Conservation (phyloP, 805 yeast genomes). For the Suhomyces vadensis region DNA sequence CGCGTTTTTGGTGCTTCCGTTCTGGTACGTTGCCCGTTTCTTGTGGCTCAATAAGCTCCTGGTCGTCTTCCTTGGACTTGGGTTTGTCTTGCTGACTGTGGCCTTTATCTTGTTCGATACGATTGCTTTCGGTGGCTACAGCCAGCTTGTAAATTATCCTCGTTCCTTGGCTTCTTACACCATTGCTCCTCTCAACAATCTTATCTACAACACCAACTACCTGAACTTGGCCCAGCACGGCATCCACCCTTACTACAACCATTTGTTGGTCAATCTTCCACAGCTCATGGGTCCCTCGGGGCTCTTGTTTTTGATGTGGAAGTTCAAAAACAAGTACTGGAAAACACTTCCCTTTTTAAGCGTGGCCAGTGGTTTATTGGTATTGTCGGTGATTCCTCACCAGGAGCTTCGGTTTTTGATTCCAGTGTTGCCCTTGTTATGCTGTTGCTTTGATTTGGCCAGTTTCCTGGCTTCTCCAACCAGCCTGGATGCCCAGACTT, state of each 20-base stretch:
- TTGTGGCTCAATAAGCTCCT: conserved; percentile 38
- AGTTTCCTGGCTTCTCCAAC: conserved; percentile 9
- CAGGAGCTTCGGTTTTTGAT: conserved; percentile 89
- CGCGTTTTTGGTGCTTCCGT: conserved; percentile 71
- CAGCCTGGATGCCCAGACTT: conserved; percentile 4
- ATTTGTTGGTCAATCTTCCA: conserved; percentile 73
- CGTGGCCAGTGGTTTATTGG: conserved; percentile 57
- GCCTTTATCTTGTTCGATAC: conserved; percentile 59
- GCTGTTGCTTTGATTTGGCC: conserved; percentile 55
- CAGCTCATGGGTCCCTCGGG: conserved; percentile 77
- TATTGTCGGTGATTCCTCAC: conserved; percentile 78
- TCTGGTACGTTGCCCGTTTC: conserved; percentile 45
- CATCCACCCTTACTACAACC: conserved; percentile 75
- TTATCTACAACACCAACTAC: conserved; percentile 62
- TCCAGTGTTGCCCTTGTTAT: conserved; percentile 73
- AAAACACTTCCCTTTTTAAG: conserved; percentile 59
- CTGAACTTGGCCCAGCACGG: conserved; percentile 78
- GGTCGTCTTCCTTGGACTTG: conserved; percentile 19
- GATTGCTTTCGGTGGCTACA: conserved; percentile 25
- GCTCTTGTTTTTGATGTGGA: conserved; percentile 46
- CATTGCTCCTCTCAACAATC: conserved; percentile 75
- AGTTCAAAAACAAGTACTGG: conserved; percentile 36
- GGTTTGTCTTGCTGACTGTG: conserved; percentile 37
- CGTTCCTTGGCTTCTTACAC: conserved; percentile 32
- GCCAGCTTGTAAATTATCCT: conserved; percentile 8